These are phyloP conservation scores for Trichophyton simii DNA, from an alignment of 2,329 filamentous ascomycete species.

Conservation along the genomic window DNA sequence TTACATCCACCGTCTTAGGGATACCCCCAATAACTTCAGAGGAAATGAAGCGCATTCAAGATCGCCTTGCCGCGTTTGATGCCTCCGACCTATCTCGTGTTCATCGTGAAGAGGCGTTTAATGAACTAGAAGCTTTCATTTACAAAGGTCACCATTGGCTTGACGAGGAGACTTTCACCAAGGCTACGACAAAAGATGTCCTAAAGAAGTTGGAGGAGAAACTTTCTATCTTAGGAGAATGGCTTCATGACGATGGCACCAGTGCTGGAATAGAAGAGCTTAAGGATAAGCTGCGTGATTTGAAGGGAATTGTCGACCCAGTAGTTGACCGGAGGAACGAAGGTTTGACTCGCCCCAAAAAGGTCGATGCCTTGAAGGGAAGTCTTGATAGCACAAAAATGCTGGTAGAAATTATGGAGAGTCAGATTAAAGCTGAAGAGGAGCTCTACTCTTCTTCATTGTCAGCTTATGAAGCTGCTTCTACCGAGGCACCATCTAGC, in stretches of 20 bases:
- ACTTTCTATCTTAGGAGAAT: conserved; percentile 61
- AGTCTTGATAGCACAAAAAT: conserved; percentile 58
- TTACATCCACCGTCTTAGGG: conserved; percentile 37
- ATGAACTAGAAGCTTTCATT: conserved; percentile 85
- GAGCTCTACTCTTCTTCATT: conserved; percentile 45
- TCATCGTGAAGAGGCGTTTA: conserved; percentile 72
- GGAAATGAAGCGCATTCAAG: conserved; percentile 43
- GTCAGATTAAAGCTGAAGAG: conserved; percentile 60
- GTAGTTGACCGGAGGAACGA: conserved; percentile 67
- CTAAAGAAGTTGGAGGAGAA: conserved; percentile 55
- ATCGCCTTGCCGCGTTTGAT: conserved; percentile 73
- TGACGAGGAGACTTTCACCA: conserved; percentile 61
- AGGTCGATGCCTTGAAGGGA: conserved; percentile 54
- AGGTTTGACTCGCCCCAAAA: conserved; percentile 54
- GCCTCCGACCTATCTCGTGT: conserved; percentile 66
- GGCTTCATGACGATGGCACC: conserved; percentile 77
- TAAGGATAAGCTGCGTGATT: conserved; percentile 59
- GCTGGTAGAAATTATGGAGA: conserved; percentile 58
- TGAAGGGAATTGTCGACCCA: conserved; percentile 66
- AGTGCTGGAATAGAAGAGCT: conserved; percentile 65
- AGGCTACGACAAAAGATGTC: conserved; percentile 56
- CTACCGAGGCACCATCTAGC: conserved; percentile 25
- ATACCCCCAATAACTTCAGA: conserved; percentile 25
- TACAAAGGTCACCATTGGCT: conserved; percentile 79
- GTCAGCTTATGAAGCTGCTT: conserved; percentile 34